Percentiles rank a stretch among this genome's conserved stretches.
Evolutionary conservation across 257 asterid species (phyloP).

Genomic region (Rhazya stricta): DNA sequence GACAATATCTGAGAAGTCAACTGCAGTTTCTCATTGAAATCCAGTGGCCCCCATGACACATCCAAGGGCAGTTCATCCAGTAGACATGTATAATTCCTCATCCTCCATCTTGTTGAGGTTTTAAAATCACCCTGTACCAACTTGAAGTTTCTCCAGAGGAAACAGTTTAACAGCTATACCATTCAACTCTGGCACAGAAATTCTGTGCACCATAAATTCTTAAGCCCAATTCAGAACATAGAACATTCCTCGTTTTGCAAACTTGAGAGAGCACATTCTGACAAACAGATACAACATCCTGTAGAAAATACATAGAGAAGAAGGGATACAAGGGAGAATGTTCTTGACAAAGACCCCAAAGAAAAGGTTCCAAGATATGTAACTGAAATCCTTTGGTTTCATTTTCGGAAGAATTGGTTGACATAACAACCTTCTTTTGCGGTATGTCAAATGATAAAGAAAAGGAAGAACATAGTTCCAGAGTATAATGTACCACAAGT

Average conservation of each 20-base stretch:
- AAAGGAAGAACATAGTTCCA: background rate
- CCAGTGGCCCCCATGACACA: slow-evolving; percentile 66
- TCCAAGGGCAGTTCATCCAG: slow-evolving; percentile 42
- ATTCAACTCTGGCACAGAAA: background rate
- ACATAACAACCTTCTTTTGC: background rate
- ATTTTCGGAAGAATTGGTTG: too few relatives aligned
- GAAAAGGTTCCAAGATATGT: background rate
- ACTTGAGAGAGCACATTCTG: too few relatives aligned
- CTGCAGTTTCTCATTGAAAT: slow-evolving; percentile 52
- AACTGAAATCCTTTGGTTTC: background rate
- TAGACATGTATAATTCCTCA: slow-evolving; percentile 36
- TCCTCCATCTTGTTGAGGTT: slow-evolving; percentile 64
- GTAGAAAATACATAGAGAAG: background rate
- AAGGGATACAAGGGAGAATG: background rate
- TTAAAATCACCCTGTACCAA: slow-evolving; percentile 18
- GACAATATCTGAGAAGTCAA: slow-evolving; percentile 50
- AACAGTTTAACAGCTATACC: background rate
- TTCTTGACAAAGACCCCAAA: background rate
- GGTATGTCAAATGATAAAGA: background rate
- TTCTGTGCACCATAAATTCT: background rate
- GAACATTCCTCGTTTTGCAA: background rate
- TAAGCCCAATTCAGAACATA: background rate
- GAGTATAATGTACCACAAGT: too few relatives aligned
- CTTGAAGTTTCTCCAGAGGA: background rate
- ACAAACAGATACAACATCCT: background rate